Evolutionary conservation across 169 alveolate species (phyloP).

Genomic region (Cryptosporidium felis): DNA sequence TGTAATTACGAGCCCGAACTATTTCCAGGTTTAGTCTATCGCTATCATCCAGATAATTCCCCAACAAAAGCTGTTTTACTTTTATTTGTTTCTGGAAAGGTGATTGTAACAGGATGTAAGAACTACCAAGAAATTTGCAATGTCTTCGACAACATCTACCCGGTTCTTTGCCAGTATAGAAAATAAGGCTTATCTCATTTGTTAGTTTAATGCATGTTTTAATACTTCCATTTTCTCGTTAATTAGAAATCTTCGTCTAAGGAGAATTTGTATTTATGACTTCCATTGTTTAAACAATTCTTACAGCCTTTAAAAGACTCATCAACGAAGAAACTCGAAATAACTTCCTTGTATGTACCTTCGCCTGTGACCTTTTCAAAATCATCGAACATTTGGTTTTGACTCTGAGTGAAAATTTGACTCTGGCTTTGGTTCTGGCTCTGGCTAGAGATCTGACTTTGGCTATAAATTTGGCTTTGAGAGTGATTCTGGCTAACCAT

Average conservation of each 20-base stretch:
- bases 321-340: too few species aligned
- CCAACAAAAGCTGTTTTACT: conserved; percentile 93
- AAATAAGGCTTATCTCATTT: conserved; percentile 74
- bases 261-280: conserved; percentile 9
- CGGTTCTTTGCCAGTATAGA: conserved; percentile 86
- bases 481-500: background rate
- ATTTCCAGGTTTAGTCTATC: conserved; percentile 95
- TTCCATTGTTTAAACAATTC: background rate
- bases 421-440: background rate
- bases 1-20: conserved; percentile 98
- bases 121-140: conserved; percentile 88
- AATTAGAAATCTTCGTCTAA: conserved; percentile 47
- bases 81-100: conserved; percentile 98
- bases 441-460: background rate
- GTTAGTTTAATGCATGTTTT: background rate
- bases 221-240: background rate
- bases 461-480: background rate
- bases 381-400: too few species aligned
- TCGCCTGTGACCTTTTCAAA: too few species aligned
- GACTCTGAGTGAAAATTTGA: too few species aligned
- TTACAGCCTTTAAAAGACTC: too few species aligned
- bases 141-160: conserved; percentile 90
- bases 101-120: conserved; percentile 98
- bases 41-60: conserved; percentile 76
- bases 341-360: too few species aligned